Evolutionary conservation across 805 yeast genomes (phyloP).

Genomic region (Candida insectalens): DNA sequence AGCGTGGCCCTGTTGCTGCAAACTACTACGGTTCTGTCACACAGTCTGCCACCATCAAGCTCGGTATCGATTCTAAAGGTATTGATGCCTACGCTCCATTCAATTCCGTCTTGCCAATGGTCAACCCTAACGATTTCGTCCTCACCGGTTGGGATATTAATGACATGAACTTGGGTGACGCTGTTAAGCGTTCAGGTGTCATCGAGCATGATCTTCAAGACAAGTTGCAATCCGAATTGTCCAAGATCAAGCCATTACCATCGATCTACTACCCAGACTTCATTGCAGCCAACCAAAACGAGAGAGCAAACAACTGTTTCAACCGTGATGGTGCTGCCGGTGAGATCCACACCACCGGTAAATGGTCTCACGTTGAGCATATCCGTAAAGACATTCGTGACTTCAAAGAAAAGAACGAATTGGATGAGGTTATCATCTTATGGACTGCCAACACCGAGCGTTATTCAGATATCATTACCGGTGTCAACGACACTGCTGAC

Average conservation of each 20-base stretch:
- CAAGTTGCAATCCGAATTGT: conserved; percentile 57
- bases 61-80: conserved; percentile 77
- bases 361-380: conserved; percentile 85
- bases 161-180: conserved; percentile 56
- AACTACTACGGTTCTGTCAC: conserved; percentile 94
- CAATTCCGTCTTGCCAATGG: conserved; percentile 80
- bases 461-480: conserved; percentile 64
- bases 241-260: conserved; percentile 58
- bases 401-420: conserved; percentile 60
- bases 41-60: conserved; percentile 81
- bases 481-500: conserved; percentile 84
- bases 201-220: conserved; percentile 78
- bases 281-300: conserved; percentile 90
- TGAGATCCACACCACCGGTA: conserved; percentile 42
- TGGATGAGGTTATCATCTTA: conserved; percentile 82
- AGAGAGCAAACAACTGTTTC: conserved; percentile 81
- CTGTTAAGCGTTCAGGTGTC: conserved; percentile 80
- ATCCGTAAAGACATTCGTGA: conserved; percentile 76
- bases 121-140: conserved; percentile 81
- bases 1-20: conserved; percentile 59
- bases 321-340: conserved; percentile 42
- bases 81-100: conserved; percentile 89
- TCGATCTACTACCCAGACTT: conserved; percentile 93
- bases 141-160: conserved; percentile 95
- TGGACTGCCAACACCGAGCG: conserved; percentile 99